These are phyloP conservation scores for Pseudogymnoascus sp. DNA, from an alignment of 2,329 filamentous ascomycete genomes.

Conservation along the genomic window DNA sequence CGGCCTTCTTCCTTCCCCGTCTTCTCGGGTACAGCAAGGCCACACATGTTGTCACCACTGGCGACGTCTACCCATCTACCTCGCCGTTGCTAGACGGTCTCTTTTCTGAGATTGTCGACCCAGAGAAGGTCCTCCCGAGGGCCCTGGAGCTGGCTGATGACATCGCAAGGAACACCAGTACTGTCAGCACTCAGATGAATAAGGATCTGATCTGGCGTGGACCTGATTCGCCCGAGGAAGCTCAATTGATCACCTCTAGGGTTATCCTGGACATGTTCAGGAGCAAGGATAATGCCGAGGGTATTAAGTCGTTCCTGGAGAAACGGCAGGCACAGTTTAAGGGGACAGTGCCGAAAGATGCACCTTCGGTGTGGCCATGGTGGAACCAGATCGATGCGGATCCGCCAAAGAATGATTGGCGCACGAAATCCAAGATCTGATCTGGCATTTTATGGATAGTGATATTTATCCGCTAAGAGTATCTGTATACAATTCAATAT, in stretches of 20 bases:
- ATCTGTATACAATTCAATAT: background rate
- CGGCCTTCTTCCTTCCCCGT: constrained; percentile 61
- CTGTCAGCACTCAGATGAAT: constrained; percentile 55
- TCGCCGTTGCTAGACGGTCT: constrained; percentile 47
- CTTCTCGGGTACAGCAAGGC: constrained; percentile 56
- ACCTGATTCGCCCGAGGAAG: constrained; percentile 51
- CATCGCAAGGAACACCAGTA: constrained; percentile 55
- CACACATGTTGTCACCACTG: constrained; percentile 57
- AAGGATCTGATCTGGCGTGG: constrained; percentile 59
- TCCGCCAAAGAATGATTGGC: constrained; percentile 21
- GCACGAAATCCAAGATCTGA: constrained; percentile 15
- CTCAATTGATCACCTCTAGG: constrained; percentile 60
- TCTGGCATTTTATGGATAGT: background rate
- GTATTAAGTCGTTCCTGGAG: constrained; percentile 50
- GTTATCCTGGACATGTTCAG: constrained; percentile 54
- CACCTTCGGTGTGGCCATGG: constrained; percentile 50
- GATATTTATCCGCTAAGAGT: background rate
- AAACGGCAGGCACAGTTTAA: constrained; percentile 50
- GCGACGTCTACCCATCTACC: constrained; percentile 44
- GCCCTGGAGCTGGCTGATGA: constrained; percentile 59
- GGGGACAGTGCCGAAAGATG: constrained; percentile 47
- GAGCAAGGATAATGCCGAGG: constrained; percentile 49
- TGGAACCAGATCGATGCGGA: constrained; percentile 44
- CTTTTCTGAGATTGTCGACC: constrained; percentile 57
- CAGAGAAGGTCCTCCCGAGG: constrained; percentile 51